A percentile compares a stretch with the other conserved stretches of the same genome.
phyloP scores from a whole-genome alignment of 2,329 filamentous ascomycete genomes.

The Dichotomopilus funicola region DNA sequence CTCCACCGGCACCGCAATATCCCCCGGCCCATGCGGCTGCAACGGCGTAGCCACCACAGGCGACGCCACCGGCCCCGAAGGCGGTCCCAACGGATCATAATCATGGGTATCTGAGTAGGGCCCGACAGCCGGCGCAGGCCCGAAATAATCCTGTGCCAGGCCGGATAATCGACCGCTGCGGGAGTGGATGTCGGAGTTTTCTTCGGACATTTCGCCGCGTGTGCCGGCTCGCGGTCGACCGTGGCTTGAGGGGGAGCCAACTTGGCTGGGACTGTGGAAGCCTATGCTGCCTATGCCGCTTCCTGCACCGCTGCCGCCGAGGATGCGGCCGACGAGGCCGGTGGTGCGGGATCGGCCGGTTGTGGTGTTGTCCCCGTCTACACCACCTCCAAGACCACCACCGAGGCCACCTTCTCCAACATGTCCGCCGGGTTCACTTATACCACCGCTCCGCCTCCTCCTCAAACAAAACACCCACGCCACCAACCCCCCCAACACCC shows the following conservation, averaged over 20 bases:
- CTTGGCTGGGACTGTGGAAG: too few species aligned
- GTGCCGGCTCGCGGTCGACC: slow-evolving; percentile 5
- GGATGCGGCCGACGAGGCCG: slow-evolving; percentile 16
- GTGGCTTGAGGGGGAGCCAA: slow-evolving; percentile 20
- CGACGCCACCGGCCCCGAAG: slow-evolving; percentile 22
- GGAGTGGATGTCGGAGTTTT: slow-evolving; percentile 30
- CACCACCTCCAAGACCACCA: too few species aligned
- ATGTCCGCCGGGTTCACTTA: slow-evolving; percentile 14
- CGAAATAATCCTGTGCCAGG: slow-evolving; percentile 37
- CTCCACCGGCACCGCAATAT: slow-evolving; percentile 48
- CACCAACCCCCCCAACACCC: slow-evolving; percentile 36
- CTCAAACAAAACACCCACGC: slow-evolving; percentile 46
- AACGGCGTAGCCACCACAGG: slow-evolving; percentile 33
- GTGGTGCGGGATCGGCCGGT: slow-evolving; percentile 10
- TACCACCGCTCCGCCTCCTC: slow-evolving; percentile 29
- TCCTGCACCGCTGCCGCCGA: slow-evolving; percentile 15
- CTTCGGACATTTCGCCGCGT: slow-evolving; percentile 20
- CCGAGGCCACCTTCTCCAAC: too few species aligned
- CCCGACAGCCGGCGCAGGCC: slow-evolving; percentile 38
- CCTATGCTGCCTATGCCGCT: slow-evolving; percentile 4
- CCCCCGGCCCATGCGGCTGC: slow-evolving; percentile 41
- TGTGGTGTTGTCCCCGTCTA: too few species aligned
- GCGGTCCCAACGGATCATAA: slow-evolving; percentile 21
- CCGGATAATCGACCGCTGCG: slow-evolving; percentile 22
- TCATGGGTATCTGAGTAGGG: slow-evolving; percentile 38